A percentile compares a stretch with the other conserved stretches of the same genome.
Conservation (phyloP, 352 stramenopile species). For the Phytophthora pistaciae region DNA sequence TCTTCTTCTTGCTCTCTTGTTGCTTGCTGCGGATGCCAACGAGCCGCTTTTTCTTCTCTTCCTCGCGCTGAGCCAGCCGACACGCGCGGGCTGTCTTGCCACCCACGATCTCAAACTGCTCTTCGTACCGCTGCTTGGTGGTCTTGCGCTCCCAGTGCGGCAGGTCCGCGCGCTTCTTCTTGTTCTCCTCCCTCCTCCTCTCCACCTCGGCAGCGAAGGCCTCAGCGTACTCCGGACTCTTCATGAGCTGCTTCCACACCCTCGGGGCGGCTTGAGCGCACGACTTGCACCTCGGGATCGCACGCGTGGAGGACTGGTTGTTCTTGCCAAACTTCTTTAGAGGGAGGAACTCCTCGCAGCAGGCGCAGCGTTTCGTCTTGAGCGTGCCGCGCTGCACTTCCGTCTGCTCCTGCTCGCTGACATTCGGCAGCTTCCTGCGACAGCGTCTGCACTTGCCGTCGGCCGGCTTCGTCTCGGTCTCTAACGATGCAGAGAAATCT, state of each 20-base stretch:
- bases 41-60: conserved; percentile 10
- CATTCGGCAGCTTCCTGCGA: conserved; percentile 11
- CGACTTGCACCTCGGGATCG: conserved; percentile 24
- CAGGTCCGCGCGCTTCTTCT: background rate
- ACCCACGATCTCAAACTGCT: conserved; percentile 13
- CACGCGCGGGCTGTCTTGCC: conserved; percentile 25
- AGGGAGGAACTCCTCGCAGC: conserved; percentile 12
- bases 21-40: background rate
- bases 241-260: background rate
- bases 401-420: conserved; percentile 6
- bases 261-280: conserved; percentile 14
- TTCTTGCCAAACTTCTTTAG: conserved; percentile 9
- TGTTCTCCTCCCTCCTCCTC: background rate
- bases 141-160: conserved; percentile 22
- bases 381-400: conserved; percentile 6
- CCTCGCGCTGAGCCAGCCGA: conserved; percentile 1
- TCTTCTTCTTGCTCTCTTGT: conserved; percentile 2
- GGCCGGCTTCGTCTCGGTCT: background rate
- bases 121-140: conserved; percentile 18
- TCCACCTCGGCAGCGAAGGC: conserved; percentile 7
- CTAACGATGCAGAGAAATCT: background rate
- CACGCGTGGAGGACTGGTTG: background rate
- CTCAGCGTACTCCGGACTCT: conserved; percentile 7
- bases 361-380: conserved; percentile 14
- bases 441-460: conserved; percentile 20